Conservation (phyloP, 2,329 filamentous ascomycete species). For the Alternaria metachromatica region DNA sequence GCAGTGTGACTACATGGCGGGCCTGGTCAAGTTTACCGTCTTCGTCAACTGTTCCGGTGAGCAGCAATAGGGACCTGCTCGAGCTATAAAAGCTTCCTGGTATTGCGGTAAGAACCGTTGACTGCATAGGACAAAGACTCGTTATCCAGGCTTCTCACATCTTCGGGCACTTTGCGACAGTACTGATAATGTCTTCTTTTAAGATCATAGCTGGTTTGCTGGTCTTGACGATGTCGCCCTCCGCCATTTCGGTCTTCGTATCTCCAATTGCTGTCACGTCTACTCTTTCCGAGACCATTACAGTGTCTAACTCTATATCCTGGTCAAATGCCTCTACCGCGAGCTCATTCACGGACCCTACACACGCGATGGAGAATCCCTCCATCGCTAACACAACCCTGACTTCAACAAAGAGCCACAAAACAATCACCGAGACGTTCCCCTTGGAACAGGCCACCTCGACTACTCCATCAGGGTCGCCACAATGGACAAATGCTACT, state of each 20-base stretch:
- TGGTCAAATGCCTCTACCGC: background rate
- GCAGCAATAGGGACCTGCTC: background rate
- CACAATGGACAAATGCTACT: background rate
- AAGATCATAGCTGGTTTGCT: background rate
- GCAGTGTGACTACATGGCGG: background rate
- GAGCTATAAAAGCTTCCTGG: background rate
- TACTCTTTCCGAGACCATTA: background rate
- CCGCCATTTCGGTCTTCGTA: background rate
- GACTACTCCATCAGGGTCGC: background rate
- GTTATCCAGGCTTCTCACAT: background rate
- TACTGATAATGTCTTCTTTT: background rate
- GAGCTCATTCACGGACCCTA: background rate
- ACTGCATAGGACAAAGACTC: background rate
- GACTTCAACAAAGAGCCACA: background rate
- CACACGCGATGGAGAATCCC: background rate
- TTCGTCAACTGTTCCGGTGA: background rate
- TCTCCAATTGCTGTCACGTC: background rate
- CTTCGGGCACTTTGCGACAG: background rate
- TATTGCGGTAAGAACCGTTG: background rate
- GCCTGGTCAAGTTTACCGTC: background rate
- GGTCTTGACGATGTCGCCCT: background rate
- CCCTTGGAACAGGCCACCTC: background rate
- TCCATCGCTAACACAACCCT: background rate
- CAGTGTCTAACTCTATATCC: background rate
- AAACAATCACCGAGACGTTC: background rate